Evolutionary conservation across 192 early-diverging fungal genomes (phyloP).

Genomic region (Coemansia furcata): DNA sequence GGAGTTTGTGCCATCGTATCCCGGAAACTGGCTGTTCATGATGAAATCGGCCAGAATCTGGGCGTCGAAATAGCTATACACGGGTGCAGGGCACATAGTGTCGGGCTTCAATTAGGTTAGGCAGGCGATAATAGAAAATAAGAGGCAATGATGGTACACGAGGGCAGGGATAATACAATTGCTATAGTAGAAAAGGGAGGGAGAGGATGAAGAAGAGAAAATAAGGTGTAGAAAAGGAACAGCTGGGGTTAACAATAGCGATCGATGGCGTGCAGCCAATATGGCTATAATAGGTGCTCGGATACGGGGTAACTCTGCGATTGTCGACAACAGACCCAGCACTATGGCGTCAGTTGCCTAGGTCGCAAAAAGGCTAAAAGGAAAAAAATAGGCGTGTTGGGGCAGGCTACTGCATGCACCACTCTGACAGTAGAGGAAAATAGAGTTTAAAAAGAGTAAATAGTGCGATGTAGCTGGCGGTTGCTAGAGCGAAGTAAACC

Average conservation of each 20-base stretch:
- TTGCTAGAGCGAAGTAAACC: slow-evolving; percentile 1
- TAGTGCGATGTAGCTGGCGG: background rate
- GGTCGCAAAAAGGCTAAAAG: background rate
- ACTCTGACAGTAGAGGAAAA: slow-evolving; percentile 9
- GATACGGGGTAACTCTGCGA: slow-evolving; percentile 1
- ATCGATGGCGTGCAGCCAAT: slow-evolving; percentile 4
- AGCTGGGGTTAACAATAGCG: background rate
- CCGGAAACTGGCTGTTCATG: slow-evolving; percentile 51
- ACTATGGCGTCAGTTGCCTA: slow-evolving; percentile 2
- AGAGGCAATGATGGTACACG: background rate
- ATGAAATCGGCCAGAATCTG: slow-evolving; percentile 52
- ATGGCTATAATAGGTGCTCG: slow-evolving; percentile 2
- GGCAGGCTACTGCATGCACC: slow-evolving; percentile 4
- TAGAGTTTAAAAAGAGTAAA: background rate
- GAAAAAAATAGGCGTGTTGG: slow-evolving; percentile 1
- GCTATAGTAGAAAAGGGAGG: slow-evolving; percentile 1
- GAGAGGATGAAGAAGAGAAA: background rate
- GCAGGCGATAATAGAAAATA: background rate
- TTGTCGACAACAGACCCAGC: slow-evolving; percentile 6
- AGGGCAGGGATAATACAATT: background rate
- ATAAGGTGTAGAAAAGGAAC: slow-evolving; percentile 17
- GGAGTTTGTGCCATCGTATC: slow-evolving; percentile 38
- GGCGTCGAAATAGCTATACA: slow-evolving; percentile 54
- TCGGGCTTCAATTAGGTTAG: background rate
- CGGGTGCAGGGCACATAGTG: slow-evolving; percentile 39